Base-by-base conservation (phyloP, 192 early-diverging fungal species). In the Blastocladiella britannica region DNA sequence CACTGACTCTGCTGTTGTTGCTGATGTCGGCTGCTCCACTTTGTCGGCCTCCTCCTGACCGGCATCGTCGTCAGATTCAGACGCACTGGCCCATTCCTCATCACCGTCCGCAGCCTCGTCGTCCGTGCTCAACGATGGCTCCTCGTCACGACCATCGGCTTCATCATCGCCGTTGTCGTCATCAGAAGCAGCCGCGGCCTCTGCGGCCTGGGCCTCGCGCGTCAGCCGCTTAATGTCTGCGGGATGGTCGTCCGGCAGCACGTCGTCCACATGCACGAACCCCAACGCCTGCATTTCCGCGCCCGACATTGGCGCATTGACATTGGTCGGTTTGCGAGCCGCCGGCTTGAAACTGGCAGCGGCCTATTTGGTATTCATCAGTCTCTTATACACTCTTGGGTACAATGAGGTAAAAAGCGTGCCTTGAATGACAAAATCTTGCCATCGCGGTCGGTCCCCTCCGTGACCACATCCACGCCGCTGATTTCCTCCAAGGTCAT, bases 401-500 rank as follows among this genome's bases (percentile, higher is more conserved):
- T 37, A 23, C 9, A 31, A 3, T 27, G 24, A 12, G 20, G 23
- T 22, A 28, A 30, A 20, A 24, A 57, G 12, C 57, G 30, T 68
- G 82, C 82, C 76, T 81, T 73, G 62, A 91, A 86, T 58, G 80
- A 82, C 29, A 86, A 67, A 0, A 82, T 73, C 47, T 75, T 80
- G 43, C 86, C 83, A 6, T 80, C 78, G 0, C 62, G 58, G 15
- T 70, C 67, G 30, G 73, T 75, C 7, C 77, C 74, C 52, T 85
- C 77, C 65, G 79, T 82, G 29, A 75, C 75, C 26, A 90, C 79
- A 63, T 89, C 84, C 8, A 92, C 81, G 54, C 78, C 85, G 28
- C 86, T 82, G 25, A 91, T 65, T 56, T 95, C 92, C 64, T 95
- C 88, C 31, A 95, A 71, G 52, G 82, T 82, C 22, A 91, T 53